Base-by-base conservation (phyloP, 2,329 filamentous ascomycete species). In the Chaetomium globosum region DNA sequence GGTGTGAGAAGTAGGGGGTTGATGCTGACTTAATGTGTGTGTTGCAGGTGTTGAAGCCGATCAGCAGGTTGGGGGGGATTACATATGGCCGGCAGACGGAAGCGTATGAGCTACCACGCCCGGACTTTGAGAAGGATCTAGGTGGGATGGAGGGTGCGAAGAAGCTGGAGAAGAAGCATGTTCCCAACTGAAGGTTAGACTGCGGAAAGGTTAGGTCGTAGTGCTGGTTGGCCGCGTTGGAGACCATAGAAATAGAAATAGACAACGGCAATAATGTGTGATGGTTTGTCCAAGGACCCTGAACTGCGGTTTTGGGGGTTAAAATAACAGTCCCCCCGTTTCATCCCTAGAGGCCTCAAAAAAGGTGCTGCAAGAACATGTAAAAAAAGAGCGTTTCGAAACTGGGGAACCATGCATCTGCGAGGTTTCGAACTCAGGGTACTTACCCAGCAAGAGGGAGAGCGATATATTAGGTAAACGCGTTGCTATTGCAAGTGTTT, bases 61-160 rank as follows among this genome's bases (percentile, higher is more conserved):
- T 97, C 19, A 87, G 86, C 69, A 85, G 94, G 46, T 73, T 97
- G 28, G 94, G 94, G 30, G 94, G 94, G 1, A 96, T 97, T 71
- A 89, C 89, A 0, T 98, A 97, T 75, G 89, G 84, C 0, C 83
- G 93, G 53, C 23, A 65, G n/a, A 70, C 81, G 0, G 82, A 87
- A 65, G 84, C 80, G 1, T 80, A 86, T 39, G 88, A 91, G 78
- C 74, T 90, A 51, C 82, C 82, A 8, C 77, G 83, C 30, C 84
- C 77, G 6, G 76, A 84, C 67, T 89, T 83, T 68, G 77, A 80
- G 52, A 80, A 80, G 73, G 82, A 86, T 66, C 57, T 83, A 6
- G 80, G 81, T 12, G 81, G 81, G 0, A 79, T 80, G 33, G 85
- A 88, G 64, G 85, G 83, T 2, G 79, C 80, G 46, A 82, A 87